phyloP scores from a whole-genome alignment of 2,329 filamentous ascomycete genomes.

The Stylonectria norvegica region DNA sequence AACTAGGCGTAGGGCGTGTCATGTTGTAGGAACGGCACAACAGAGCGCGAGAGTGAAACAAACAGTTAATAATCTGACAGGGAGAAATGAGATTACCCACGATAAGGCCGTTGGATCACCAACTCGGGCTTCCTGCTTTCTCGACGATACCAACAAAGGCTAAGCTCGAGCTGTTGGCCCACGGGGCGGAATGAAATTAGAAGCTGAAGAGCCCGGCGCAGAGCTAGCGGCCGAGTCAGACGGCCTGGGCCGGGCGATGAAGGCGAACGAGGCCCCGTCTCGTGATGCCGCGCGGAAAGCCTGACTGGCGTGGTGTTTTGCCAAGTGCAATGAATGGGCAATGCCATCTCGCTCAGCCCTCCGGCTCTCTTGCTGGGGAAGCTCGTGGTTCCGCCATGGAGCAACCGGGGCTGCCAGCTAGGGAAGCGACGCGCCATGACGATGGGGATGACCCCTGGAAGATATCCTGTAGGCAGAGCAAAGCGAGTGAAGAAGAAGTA shows the following conservation, averaged over 20 bases:
- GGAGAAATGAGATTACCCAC: no score
- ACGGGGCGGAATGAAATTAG: conserved; percentile 20
- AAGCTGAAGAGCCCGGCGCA: conserved; percentile 6
- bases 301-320: conserved; percentile 10
- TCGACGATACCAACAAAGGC: no score
- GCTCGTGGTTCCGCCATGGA: no score
- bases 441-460: conserved; percentile 2
- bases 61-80: no score
- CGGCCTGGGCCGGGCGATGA: conserved; percentile 3
- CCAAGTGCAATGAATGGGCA: not conserved
- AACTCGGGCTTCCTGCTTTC: no score
- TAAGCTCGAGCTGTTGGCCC: conserved; percentile 17
- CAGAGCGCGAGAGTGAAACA: no score
- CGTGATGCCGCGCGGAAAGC: conserved; percentile 9
- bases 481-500: not conserved
- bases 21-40: no score
- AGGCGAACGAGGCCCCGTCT: conserved; percentile 8
- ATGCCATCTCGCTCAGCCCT: not conserved
- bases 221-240: not conserved
- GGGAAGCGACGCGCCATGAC: no score
- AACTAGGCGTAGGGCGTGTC: no score
- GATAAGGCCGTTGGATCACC: no score
- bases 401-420: no score
- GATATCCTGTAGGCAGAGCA: not conserved
- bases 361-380: no score